Percentiles rank a stretch among this genome's conserved stretches.
Evolutionary conservation across 2,329 filamentous ascomycete genomes (phyloP).

Genomic region (Dothistroma septosporum): DNA sequence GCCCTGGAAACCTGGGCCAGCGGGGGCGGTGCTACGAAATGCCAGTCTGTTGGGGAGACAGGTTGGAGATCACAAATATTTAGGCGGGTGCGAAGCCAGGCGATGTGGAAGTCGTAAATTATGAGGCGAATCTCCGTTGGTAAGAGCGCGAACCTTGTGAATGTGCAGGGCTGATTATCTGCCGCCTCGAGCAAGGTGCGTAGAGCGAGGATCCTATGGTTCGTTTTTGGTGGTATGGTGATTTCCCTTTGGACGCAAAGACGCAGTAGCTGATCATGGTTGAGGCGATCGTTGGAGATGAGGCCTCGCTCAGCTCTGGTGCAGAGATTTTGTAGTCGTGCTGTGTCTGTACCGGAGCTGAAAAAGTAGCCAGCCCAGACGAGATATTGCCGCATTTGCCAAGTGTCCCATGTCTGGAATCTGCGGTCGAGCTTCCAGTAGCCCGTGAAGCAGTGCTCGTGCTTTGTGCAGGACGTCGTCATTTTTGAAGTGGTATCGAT

Average conservation of each 20-base stretch:
- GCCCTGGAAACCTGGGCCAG: background rate
- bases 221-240: background rate
- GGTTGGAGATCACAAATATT: background rate
- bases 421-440: background rate
- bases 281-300: background rate
- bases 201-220: background rate
- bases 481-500: background rate
- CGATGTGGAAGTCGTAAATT: background rate
- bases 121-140: background rate
- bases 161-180: background rate
- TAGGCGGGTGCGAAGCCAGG: background rate
- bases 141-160: background rate
- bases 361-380: background rate
- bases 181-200: background rate
- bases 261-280: background rate
- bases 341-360: background rate
- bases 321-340: background rate
- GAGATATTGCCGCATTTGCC: background rate
- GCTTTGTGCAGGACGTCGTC: background rate
- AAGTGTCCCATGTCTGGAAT: background rate
- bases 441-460: background rate
- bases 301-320: background rate
- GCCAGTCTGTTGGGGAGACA: background rate
- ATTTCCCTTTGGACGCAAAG: background rate
- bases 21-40: background rate